Evolutionary conservation across 2,329 filamentous ascomycete genomes (phyloP).

Genomic region (Immersiporthe knoxdaviesiana): DNA sequence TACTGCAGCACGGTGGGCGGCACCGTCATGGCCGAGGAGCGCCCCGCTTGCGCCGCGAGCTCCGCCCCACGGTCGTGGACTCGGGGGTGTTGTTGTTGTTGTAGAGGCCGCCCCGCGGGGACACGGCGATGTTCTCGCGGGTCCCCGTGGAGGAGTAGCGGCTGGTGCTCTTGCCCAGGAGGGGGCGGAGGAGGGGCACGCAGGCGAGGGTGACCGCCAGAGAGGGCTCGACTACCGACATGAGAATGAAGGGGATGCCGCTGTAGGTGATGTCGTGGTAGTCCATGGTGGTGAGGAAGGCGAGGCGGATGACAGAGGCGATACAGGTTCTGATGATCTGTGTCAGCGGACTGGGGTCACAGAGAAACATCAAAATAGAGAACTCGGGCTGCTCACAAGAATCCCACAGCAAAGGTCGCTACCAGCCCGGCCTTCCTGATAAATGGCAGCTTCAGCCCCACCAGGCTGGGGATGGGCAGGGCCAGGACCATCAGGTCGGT

Average conservation of each 20-base stretch:
- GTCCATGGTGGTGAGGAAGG: conserved; percentile 22
- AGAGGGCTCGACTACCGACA: conserved; percentile 43
- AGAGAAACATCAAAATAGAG: neutral
- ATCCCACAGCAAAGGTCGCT: conserved; percentile 17
- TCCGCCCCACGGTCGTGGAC: neutral
- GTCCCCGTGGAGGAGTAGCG: conserved; percentile 17
- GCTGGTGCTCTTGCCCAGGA: conserved; percentile 36
- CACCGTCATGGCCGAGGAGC: conserved; percentile 13
- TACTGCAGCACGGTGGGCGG: conserved; percentile 18
- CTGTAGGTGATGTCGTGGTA: conserved; percentile 23
- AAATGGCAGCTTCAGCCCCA: conserved; percentile 13
- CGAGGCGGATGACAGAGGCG: conserved; percentile 17
- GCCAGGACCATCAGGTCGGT: conserved; percentile 24
- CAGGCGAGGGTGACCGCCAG: conserved; percentile 45
- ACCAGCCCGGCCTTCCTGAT: conserved; percentile 20
- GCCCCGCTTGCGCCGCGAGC: neutral
- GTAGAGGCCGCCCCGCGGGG: neutral
- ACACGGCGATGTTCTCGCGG: conserved; percentile 14
- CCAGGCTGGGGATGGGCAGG: conserved; percentile 21
- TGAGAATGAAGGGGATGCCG: conserved; percentile 20
- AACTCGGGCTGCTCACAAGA: conserved; percentile 9
- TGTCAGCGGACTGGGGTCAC: neutral
- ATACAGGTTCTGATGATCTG: conserved; percentile 10
- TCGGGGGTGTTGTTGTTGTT: neutral
- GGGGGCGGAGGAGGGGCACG: conserved; percentile 45